A percentile compares a stretch with the other conserved stretches of the same genome.
Evolutionary conservation across 192 early-diverging fungal genomes (phyloP).

Genomic region (Umbelopsis vinacea): DNA sequence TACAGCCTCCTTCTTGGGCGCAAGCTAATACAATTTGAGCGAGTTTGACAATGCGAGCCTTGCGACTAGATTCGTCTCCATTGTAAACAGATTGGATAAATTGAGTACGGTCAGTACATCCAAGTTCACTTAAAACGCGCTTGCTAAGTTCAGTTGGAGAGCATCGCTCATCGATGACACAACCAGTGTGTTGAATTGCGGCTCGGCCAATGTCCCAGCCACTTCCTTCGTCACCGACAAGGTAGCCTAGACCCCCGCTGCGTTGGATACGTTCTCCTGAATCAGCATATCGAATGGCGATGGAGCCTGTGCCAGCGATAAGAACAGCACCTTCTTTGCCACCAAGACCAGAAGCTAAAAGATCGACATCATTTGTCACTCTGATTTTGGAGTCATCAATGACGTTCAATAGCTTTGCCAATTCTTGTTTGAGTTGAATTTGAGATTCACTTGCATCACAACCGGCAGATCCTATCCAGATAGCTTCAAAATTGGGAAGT

Average conservation of each 20-base stretch:
- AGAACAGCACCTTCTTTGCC: slow-evolving; percentile 10
- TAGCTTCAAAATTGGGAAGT: slow-evolving; percentile 2
- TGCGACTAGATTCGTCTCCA: slow-evolving; percentile 10
- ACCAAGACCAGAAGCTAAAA: slow-evolving; percentile 11
- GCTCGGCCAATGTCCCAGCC: slow-evolving; percentile 24
- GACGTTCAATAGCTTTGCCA: not conserved
- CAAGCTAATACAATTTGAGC: slow-evolving; percentile 20
- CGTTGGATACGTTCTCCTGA: slow-evolving; percentile 8
- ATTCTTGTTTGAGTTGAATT: not conserved
- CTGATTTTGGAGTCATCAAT: not conserved
- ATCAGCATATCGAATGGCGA: slow-evolving; percentile 10
- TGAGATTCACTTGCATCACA: slow-evolving; percentile 6
- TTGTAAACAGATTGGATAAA: not conserved
- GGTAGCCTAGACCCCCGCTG: slow-evolving; percentile 19
- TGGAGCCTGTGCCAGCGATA: slow-evolving; percentile 8
- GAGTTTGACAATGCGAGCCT: slow-evolving; percentile 17
- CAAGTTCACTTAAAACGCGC: slow-evolving; percentile 2
- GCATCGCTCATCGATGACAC: slow-evolving; percentile 14
- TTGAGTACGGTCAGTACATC: not conserved
- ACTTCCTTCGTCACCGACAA: slow-evolving; percentile 26
- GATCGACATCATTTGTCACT: slow-evolving; percentile 17
- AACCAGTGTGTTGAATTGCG: slow-evolving; percentile 11
- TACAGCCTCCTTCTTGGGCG: slow-evolving; percentile 1
- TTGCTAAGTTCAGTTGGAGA: slow-evolving; percentile 16
- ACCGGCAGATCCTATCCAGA: slow-evolving; percentile 28